Base-by-base conservation (phyloP, 192 early-diverging fungal species). In the Coemansia sp. region DNA sequence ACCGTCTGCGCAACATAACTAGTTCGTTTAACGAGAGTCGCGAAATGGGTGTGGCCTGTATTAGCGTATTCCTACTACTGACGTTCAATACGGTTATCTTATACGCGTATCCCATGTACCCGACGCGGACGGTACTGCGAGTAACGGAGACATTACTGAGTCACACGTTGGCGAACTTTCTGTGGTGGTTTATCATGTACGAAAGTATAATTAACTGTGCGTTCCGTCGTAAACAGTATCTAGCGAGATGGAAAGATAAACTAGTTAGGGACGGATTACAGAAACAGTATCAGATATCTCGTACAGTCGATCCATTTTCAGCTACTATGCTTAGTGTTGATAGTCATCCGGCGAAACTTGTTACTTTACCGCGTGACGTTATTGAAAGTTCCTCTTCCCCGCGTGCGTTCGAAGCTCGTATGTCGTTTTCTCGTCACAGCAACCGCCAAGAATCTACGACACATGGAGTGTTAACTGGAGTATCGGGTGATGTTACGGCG, bases 141-240 rank as follows among this genome's bases (percentile, higher is more conserved):
- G 70, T 79, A 2, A 65, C 69, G 10, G 74, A 82, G 65, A 76
- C 76, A 0, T 13, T 86, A 46, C 2, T 65, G 4, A 79, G 75
- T 47, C 77, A 82, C 33, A 13, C 73, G 3, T 59, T 82, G n/a
- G 63, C 74, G 43, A 82, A 82, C 41, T 76, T 82, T 29, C 61
- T 86, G 6, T 82, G 80, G 77, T 86, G 85, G 85, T 86, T 76
- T 40, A 86, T 86, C 52, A 86, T 86, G 85, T 82, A 68, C 70
- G 62, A 44, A 31, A 66, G 80, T 52, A 75, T 86, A 41, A 77
- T 74, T 47, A 79, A 75, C 38, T 82, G 79, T 65, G 74, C 80
- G 2, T 55, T 77, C 34, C 71, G 75, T 6, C 70, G 85, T 10
- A 34, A 71, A 12, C 41, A 51, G 63, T 82, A 79, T 20, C 49